Conservation (phyloP, 352 stramenopile genomes). For the Phytophthora pinifolia region DNA sequence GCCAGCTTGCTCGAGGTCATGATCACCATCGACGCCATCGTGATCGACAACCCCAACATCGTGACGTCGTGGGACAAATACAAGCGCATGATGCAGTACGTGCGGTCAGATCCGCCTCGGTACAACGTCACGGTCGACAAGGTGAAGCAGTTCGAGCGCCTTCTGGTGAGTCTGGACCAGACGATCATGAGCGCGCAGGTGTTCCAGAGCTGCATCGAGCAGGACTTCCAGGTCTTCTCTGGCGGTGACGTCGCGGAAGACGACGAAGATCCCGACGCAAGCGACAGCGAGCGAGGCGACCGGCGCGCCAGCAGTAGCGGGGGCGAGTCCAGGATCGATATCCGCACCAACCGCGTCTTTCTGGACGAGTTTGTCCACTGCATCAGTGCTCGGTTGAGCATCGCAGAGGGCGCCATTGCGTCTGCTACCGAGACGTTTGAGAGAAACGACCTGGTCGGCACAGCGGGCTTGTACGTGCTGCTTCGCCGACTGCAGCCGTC, state of each 20-base stretch:
- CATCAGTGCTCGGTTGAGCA: slow-evolving; percentile 64
- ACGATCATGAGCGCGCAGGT: slow-evolving; percentile 89
- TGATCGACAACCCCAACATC: slow-evolving; percentile 88
- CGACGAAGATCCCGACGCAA: slow-evolving; percentile 59
- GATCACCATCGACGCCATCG: slow-evolving; percentile 89
- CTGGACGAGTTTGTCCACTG: slow-evolving; percentile 88
- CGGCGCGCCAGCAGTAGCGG: slow-evolving; percentile 60
- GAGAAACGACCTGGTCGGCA: slow-evolving; percentile 83
- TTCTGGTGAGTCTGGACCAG: slow-evolving; percentile 87
- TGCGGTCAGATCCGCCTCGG: slow-evolving; percentile 73
- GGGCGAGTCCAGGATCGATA: slow-evolving; percentile 76
- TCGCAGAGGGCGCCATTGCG: slow-evolving; percentile 74
- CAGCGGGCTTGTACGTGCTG: slow-evolving; percentile 90
- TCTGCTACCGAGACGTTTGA: slow-evolving; percentile 89
- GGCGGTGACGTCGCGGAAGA: slow-evolving; percentile 57
- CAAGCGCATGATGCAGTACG: slow-evolving; percentile 92
- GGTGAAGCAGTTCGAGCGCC: slow-evolving; percentile 83
- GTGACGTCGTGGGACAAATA: slow-evolving; percentile 88
- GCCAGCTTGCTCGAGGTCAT: slow-evolving; percentile 83
- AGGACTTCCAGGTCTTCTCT: slow-evolving; percentile 87
- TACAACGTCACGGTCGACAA: slow-evolving; percentile 86
- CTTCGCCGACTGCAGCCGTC: slow-evolving; percentile 81
- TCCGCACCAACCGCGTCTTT: slow-evolving; percentile 82
- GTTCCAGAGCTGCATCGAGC: slow-evolving; percentile 88
- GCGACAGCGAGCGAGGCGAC: slow-evolving; percentile 48